Percentiles rank a stretch among this genome's conserved stretches.
These are phyloP conservation scores for Suhomyces sp. DNA, from an alignment of 805 yeast species.

Conservation along the genomic window DNA sequence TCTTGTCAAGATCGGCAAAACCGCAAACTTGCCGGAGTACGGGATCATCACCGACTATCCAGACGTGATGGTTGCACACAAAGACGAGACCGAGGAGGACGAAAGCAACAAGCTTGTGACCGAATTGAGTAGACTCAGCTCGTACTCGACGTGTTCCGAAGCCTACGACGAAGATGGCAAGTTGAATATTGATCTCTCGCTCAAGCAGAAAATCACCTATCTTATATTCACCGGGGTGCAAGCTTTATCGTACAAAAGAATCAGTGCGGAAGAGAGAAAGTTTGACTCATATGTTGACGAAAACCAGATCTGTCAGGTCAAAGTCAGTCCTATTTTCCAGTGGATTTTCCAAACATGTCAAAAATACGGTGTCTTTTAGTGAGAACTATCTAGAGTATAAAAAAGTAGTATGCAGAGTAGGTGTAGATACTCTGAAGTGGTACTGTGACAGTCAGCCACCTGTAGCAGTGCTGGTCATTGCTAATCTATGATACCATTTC, in stretches of 20 bases:
- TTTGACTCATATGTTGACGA: constrained; percentile 22
- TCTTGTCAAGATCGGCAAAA: constrained; percentile 23
- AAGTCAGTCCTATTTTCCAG: constrained; percentile 10
- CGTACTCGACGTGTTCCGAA: constrained; percentile 4
- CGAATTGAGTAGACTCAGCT: constrained; percentile 8
- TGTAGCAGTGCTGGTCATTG: too few relatives aligned
- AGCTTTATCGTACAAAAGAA: constrained; percentile 8
- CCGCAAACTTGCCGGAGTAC: constrained; percentile 24
- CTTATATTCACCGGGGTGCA: constrained; percentile 10
- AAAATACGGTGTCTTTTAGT: constrained; percentile 22
- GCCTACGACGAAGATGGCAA: constrained; percentile 6
- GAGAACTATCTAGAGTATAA: background rate
- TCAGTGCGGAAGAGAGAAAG: constrained; percentile 15
- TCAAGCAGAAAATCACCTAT: constrained; percentile 14
- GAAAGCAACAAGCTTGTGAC: constrained; percentile 5
- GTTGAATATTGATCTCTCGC: constrained; percentile 9
- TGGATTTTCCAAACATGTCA: constrained; percentile 24
- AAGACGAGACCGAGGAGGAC: constrained; percentile 4
- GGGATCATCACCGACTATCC: constrained; percentile 40
- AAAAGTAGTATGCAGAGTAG: background rate
- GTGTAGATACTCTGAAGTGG: too few relatives aligned
- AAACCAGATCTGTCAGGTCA: constrained; percentile 8
- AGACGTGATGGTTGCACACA: constrained; percentile 25
- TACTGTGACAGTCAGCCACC: too few relatives aligned
- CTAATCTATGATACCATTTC: too few relatives aligned